Conservation (phyloP, 371 early-diverging fungal genomes). For the Apophysomyces trapeziformis region DNA sequence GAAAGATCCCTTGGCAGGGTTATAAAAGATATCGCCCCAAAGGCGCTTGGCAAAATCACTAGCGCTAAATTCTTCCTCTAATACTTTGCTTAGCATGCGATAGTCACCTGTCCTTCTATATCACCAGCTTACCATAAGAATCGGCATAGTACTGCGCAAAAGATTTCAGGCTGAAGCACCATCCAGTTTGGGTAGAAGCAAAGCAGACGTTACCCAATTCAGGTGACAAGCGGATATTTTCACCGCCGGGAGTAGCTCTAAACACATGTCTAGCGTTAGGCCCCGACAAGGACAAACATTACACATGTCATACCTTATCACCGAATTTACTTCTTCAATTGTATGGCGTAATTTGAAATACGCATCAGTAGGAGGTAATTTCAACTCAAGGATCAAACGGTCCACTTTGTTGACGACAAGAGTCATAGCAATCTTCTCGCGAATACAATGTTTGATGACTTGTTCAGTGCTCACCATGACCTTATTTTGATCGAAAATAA, state of each 20-base stretch:
- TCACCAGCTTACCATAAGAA: conserved; percentile 55
- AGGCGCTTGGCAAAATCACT: conserved; percentile 89
- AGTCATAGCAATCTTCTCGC: conserved; percentile 81
- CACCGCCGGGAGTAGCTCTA: conserved; percentile 53
- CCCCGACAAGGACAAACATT: neutral
- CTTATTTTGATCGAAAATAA: conserved; percentile 27
- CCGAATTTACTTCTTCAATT: conserved; percentile 93
- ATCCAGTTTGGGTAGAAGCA: conserved; percentile 91
- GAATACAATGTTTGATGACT: conserved; percentile 82
- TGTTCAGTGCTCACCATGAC: conserved; percentile 94
- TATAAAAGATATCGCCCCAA: conserved; percentile 98
- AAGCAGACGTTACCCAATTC: conserved; percentile 97
- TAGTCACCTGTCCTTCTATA: neutral
- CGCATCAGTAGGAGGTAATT: conserved; percentile 95
- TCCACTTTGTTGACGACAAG: conserved; percentile 97
- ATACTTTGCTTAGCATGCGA: neutral
- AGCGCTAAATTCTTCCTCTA: conserved; percentile 66
- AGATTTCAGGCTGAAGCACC: conserved; percentile 93
- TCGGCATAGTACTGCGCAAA: conserved; percentile 92
- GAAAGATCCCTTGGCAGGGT: conserved; percentile 80
- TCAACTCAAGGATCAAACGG: conserved; percentile 93
- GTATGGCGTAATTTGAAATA: conserved; percentile 95
- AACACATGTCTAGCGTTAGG: neutral
- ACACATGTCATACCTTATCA: conserved; percentile 61
- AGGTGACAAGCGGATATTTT: conserved; percentile 81